Percentiles rank a stretch among this genome's conserved stretches.
These are phyloP conservation scores for Ascocoryne sarcoides DNA, from an alignment of 2,329 filamentous ascomycete species.

Conservation along the genomic window DNA sequence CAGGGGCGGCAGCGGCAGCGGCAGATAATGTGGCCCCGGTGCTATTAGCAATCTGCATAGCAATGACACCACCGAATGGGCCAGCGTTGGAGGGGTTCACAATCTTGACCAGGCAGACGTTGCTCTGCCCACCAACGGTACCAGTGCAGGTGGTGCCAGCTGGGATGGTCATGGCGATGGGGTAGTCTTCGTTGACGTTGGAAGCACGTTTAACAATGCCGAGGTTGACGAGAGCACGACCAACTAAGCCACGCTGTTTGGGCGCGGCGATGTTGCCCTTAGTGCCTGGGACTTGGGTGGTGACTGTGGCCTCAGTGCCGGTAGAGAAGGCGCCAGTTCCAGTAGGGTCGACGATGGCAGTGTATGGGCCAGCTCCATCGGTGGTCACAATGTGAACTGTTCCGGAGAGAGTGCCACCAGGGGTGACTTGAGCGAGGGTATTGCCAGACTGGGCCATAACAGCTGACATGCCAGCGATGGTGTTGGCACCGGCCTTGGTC, in stretches of 20 bases:
- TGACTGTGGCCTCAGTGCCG: constrained; percentile 33
- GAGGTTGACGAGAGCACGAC: constrained; percentile 21
- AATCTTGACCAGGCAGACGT: constrained; percentile 28
- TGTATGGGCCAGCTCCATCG: constrained; percentile 49
- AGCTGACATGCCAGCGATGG: constrained; percentile 43
- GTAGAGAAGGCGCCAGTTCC: constrained; percentile 2
- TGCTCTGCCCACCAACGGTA: constrained; percentile 2
- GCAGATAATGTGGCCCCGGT: constrained; percentile 8
- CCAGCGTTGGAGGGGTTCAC: constrained; percentile 34
- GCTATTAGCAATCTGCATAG: constrained; percentile 28
- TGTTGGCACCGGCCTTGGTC: constrained; percentile 10
- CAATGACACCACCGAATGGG: constrained; percentile 35
- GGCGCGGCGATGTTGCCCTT: constrained; percentile 30
- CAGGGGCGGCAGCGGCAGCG: neutral
- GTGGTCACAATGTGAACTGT: constrained; percentile 60
- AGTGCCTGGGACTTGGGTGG: constrained; percentile 40
- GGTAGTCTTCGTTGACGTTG: constrained; percentile 32
- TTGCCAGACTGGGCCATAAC: constrained; percentile 49
- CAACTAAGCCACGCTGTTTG: constrained; percentile 19
- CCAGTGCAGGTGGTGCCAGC: constrained; percentile 25
- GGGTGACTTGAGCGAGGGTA: constrained; percentile 48
- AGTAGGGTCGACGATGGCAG: constrained; percentile 35
- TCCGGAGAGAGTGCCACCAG: constrained; percentile 50
- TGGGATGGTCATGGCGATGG: constrained; percentile 31
- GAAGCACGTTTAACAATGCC: constrained; percentile 25